phyloP scores from a whole-genome alignment of 495 filamentous ascomycete genomes.

The Penicillium canariense region DNA sequence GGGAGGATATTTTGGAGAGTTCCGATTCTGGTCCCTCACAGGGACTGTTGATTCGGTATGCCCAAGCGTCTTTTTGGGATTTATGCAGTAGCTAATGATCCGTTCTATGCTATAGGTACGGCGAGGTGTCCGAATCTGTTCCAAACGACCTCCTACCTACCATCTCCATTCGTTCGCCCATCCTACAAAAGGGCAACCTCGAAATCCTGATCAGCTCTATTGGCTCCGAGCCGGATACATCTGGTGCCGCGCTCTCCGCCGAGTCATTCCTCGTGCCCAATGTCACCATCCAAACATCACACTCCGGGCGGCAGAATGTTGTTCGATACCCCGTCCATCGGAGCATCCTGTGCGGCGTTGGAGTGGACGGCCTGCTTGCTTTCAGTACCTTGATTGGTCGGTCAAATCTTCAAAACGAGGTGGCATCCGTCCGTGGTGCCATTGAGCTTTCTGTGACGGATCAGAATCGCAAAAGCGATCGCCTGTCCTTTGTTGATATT shows the following conservation, averaged over 20 bases:
- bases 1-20: slow-evolving; percentile 67
- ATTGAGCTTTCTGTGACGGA: slow-evolving; percentile 48
- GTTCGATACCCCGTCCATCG: slow-evolving; percentile 85
- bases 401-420: slow-evolving; percentile 34
- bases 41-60: slow-evolving; percentile 58
- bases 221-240: slow-evolving; percentile 36
- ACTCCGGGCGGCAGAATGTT: slow-evolving; percentile 56
- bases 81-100: background rate
- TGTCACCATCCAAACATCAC: slow-evolving; percentile 63
- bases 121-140: slow-evolving; percentile 44
- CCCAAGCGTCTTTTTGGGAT: background rate
- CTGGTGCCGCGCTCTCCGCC: slow-evolving; percentile 49
- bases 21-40: slow-evolving; percentile 42
- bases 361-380: slow-evolving; percentile 52
- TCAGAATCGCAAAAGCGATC: slow-evolving; percentile 26
- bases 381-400: slow-evolving; percentile 47
- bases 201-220: slow-evolving; percentile 74
- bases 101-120: slow-evolving; percentile 42
- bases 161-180: slow-evolving; percentile 63
- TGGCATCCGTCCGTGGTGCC: slow-evolving; percentile 51
- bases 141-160: slow-evolving; percentile 51
- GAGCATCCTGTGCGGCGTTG: slow-evolving; percentile 70
- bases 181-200: slow-evolving; percentile 64
- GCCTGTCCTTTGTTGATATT: slow-evolving; percentile 54
- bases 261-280: slow-evolving; percentile 67